A percentile compares a stretch with the other conserved stretches of the same genome.
Conservation (phyloP, 2,329 filamentous ascomycete species). For the Cordyceps tenuipes region DNA sequence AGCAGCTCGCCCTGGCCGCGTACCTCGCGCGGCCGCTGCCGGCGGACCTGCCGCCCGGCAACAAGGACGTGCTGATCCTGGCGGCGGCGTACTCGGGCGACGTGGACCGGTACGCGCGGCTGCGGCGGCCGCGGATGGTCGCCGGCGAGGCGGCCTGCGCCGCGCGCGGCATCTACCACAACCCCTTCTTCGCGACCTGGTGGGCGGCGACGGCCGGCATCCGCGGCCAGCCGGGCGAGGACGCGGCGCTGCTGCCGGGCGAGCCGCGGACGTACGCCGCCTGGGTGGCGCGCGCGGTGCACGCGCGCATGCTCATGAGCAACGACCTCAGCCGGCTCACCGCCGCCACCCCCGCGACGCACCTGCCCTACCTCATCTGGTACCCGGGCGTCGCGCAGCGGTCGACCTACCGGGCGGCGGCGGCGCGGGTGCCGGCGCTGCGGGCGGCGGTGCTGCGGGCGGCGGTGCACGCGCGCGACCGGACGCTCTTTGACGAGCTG, state of each 20-base stretch:
- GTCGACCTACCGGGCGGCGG: not conserved
- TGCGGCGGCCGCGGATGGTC: constrained; percentile 21
- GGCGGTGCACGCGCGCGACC: not conserved
- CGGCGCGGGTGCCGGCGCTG: not conserved
- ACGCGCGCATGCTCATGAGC: not conserved
- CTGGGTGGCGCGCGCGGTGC: not conserved
- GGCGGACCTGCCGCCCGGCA: constrained; percentile 24
- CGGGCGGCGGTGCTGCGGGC: not conserved
- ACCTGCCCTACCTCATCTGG: not conserved
- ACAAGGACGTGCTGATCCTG: constrained; percentile 31
- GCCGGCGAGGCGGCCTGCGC: not conserved
- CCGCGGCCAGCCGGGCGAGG: not conserved
- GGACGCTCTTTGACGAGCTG: not conserved
- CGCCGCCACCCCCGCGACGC: not conserved
- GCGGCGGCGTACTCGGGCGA: constrained; percentile 31
- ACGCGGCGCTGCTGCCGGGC: not conserved
- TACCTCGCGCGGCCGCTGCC: constrained; percentile 23
- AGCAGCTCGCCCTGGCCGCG: not conserved
- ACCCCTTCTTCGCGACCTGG: not conserved
- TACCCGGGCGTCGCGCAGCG: not conserved
- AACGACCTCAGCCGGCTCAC: not conserved
- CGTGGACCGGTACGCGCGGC: constrained; percentile 29
- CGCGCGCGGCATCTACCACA: constrained; percentile 1
- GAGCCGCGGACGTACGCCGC: not conserved
- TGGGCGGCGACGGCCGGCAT: not conserved